These are phyloP conservation scores for Anisodus acutangulus DNA, from an alignment of 257 asterid species.

Conservation along the genomic window DNA sequence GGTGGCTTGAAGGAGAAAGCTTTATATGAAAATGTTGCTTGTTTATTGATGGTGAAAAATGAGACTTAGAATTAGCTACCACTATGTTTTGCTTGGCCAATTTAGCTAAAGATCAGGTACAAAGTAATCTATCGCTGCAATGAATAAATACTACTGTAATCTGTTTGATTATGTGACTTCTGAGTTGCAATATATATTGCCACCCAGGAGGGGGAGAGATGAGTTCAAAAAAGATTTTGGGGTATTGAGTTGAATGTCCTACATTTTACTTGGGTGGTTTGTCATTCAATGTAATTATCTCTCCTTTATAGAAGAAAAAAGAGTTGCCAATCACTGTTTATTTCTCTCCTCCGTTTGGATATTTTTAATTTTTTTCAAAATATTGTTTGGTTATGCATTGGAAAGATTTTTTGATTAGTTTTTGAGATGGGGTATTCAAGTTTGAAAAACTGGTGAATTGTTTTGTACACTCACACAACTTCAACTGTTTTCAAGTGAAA, in stretches of 20 bases:
- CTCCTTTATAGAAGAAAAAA: neutral
- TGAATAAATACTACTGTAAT: too few relatives aligned
- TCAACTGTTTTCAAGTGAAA: too few relatives aligned
- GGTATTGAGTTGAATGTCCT: slow-evolving; percentile 7
- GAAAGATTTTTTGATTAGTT: too few relatives aligned
- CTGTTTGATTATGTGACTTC: neutral
- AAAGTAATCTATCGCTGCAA: slow-evolving; percentile 6
- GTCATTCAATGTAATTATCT: neutral
- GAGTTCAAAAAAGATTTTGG: neutral
- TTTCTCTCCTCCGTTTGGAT: neutral
- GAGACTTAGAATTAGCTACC: neutral
- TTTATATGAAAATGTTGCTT: slow-evolving; percentile 6
- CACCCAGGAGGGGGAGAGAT: neutral
- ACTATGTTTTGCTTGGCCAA: neutral
- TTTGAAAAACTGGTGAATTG: too few relatives aligned
- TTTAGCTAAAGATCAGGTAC: slow-evolving; percentile 4
- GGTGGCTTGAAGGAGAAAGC: slow-evolving; percentile 3
- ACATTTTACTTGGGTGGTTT: neutral
- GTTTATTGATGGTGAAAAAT: slow-evolving; percentile 2
- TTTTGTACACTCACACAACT: too few relatives aligned
- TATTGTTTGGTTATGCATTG: too few relatives aligned
- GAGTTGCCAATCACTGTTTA: neutral
- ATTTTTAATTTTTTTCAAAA: too few relatives aligned
- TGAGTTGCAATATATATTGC: neutral
- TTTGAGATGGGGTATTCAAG: too few relatives aligned